Evolutionary conservation across 805 yeast species (phyloP), one percentile per base, ranked within the genome.

Genomic region (Clavispora fructus): DNA sequence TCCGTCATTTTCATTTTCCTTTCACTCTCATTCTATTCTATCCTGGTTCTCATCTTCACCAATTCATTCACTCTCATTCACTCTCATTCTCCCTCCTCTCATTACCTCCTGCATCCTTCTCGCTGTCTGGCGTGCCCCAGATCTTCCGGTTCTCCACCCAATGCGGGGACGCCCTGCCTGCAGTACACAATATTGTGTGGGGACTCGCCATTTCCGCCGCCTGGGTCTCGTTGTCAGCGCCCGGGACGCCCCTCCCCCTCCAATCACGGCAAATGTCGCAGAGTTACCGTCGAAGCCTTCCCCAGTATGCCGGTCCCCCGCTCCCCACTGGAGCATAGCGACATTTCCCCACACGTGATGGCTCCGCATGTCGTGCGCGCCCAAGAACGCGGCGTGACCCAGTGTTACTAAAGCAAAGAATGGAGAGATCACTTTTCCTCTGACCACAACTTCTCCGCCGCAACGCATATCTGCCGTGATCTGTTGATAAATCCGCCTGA

Each of bases 351-450:
- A 26, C 43, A 41, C 43, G 43, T 41, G 43, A 41, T 26, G 43
- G 38, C 8, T 33, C 17, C 11, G 37, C 29, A 17, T 29, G 50
- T 48, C 54, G 54, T 51, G 50, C 44, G 40, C 37, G 50, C 52
- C 35, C 56, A 46, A 44, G 38, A 40, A 42, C 48, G 40, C 52
- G 46, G 56, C 56, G 54, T 52, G 54, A 52, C 56, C 56, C 40
- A 42, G 16, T 23, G 39, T 10, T 35, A 25, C 27, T 13, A 17
- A 33, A 33, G 37, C 37, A 33, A 33, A 33, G 37, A 31, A 16
- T 33, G 37, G 17, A 35, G 35, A 13, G 35, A n/a, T 27, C 27
- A 17, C 28, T 40, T 30, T 32, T 33, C 26, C 37, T 16, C 7
- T 35, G 40, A 26, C 39, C 11, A 7, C 27, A 26, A 7, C 16